phyloP scores from a whole-genome alignment of 2,329 filamentous ascomycete species.

The Phialophora chinensis region DNA sequence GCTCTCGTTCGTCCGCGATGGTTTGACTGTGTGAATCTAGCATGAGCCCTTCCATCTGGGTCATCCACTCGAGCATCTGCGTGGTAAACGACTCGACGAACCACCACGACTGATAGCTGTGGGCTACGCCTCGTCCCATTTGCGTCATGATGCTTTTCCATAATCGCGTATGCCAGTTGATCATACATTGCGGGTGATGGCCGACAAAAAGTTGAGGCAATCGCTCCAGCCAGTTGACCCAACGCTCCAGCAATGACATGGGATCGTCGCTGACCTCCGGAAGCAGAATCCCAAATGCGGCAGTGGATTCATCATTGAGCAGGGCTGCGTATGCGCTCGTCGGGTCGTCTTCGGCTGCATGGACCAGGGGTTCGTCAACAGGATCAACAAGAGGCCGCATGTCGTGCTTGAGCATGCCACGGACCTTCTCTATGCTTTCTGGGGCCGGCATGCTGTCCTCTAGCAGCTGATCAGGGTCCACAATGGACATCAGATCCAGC shows the following conservation, averaged over 20 bases:
- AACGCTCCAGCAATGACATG: conserved; percentile 46
- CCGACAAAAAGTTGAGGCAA: conserved; percentile 49
- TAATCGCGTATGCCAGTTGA: conserved; percentile 52
- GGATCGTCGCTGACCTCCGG: conserved; percentile 23
- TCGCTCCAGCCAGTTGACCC: conserved; percentile 53
- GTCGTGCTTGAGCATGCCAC: conserved; percentile 51
- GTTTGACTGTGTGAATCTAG: conserved; percentile 35
- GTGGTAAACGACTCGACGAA: conserved; percentile 39
- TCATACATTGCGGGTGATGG: conserved; percentile 52
- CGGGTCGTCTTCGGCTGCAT: conserved; percentile 45
- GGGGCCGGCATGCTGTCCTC: conserved; percentile 63
- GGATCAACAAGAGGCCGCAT: conserved; percentile 52
- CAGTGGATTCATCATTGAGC: conserved; percentile 28
- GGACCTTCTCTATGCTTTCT: conserved; percentile 52
- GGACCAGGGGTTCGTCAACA: conserved; percentile 40
- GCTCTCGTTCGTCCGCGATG: conserved; percentile 35
- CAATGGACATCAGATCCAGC: conserved; percentile 77
- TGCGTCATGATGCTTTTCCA: conserved; percentile 54
- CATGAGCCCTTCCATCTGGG: conserved; percentile 39
- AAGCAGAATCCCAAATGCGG: conserved; percentile 24
- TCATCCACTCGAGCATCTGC: conserved; percentile 40
- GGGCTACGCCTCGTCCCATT: conserved; percentile 52
- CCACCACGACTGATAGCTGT: conserved; percentile 58
- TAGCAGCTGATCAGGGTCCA: conserved; percentile 63
- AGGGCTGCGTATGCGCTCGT: conserved; percentile 39